phyloP scores from a whole-genome alignment of 2,329 filamentous ascomycete species.

The Beauveria brongniartii region DNA sequence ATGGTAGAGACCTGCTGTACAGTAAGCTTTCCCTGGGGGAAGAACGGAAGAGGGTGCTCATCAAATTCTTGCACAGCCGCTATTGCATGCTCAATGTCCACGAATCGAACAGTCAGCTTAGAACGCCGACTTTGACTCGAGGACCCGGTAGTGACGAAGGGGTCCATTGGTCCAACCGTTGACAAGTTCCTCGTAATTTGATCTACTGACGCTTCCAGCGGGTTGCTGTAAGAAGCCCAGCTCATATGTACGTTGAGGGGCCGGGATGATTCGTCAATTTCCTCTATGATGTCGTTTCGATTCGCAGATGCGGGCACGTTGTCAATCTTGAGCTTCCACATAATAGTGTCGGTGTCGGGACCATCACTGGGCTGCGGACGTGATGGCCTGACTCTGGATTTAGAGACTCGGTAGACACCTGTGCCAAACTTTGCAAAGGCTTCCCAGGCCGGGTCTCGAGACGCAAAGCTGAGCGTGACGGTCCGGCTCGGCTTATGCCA shows the following conservation, averaged over 20 bases:
- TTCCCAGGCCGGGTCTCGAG: background rate
- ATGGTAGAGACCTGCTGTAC: slow-evolving; percentile 4
- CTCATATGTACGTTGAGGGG: background rate
- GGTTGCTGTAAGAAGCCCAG: background rate
- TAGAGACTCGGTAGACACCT: background rate
- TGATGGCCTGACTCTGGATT: background rate
- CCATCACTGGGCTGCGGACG: background rate
- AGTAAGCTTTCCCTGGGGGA: background rate
- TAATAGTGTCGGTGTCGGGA: background rate
- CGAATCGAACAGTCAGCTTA: slow-evolving; percentile 1
- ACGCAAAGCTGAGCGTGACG: background rate
- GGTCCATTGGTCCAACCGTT: slow-evolving; percentile 3
- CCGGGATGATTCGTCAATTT: background rate
- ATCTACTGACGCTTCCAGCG: background rate
- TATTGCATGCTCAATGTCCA: background rate
- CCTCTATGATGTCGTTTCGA: background rate
- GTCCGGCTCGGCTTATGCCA: slow-evolving; percentile 8
- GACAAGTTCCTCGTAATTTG: background rate
- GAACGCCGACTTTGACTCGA: background rate
- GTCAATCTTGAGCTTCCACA: background rate
- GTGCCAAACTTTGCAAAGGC: background rate
- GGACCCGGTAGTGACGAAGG: background rate
- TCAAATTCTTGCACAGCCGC: background rate
- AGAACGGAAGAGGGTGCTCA: background rate
- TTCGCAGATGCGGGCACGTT: background rate